phyloP scores from a whole-genome alignment of 345 rosid genomes.

The Turritis glabra region DNA sequence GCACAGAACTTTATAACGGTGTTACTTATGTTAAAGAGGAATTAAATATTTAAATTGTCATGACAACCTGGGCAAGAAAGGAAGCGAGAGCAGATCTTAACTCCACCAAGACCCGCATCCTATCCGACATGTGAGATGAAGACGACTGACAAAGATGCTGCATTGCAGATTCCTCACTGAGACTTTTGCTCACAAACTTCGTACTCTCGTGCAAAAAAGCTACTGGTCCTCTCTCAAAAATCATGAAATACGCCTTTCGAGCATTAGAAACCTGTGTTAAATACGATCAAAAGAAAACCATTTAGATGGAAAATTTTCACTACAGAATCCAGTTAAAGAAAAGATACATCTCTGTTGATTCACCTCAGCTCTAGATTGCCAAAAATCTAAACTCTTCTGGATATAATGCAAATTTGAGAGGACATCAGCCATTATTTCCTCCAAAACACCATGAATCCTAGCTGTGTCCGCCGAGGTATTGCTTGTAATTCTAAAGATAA shows the following conservation, averaged over 20 bases:
- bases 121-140: constrained; percentile 64
- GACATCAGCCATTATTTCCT: constrained; percentile 60
- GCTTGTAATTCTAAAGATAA: constrained; percentile 30
- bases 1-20: neutral
- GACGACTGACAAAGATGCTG: constrained; percentile 64
- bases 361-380: constrained; percentile 85
- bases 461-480: constrained; percentile 48
- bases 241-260: constrained; percentile 68
- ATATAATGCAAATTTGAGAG: constrained; percentile 61
- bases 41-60: neutral
- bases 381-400: constrained; percentile 74
- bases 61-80: constrained; percentile 81
- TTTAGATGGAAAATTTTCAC: neutral
- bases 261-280: constrained; percentile 62
- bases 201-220: constrained; percentile 64
- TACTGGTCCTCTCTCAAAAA: constrained; percentile 87
- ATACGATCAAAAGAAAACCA: neutral
- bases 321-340: constrained; percentile 1
- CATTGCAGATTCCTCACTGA: constrained; percentile 52
- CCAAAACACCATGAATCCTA: constrained; percentile 56
- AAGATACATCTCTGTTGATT: constrained; percentile 15
- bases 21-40: neutral
- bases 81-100: constrained; percentile 71
- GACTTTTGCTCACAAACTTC: constrained; percentile 46
- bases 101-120: constrained; percentile 57